Evolutionary conservation across 257 asterid species (phyloP).

Genomic region (Striga asiatica): DNA sequence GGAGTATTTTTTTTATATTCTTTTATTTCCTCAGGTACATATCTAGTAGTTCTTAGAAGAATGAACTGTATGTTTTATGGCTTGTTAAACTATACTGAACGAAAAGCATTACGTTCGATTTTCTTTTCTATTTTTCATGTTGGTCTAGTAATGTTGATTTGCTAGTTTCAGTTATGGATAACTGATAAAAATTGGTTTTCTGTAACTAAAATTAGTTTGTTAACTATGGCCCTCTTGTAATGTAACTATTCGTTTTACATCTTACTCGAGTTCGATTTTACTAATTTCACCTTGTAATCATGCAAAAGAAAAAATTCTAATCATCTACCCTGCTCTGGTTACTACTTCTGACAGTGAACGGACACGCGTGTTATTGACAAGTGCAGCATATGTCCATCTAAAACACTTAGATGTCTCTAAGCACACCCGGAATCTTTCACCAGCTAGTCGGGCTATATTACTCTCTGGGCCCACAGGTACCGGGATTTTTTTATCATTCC

Average conservation of each 20-base stretch:
- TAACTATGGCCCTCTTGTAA: too few species aligned
- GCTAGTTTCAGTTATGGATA: neutral
- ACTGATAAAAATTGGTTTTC: too few species aligned
- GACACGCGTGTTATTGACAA: slow-evolving; percentile 45
- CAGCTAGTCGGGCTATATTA: slow-evolving; percentile 81
- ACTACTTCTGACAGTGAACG: slow-evolving; percentile 47
- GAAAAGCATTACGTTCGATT: too few species aligned
- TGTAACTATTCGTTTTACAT: too few species aligned
- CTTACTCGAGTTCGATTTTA: too few species aligned
- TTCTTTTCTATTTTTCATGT: neutral
- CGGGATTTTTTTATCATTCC: neutral
- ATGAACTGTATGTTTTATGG: too few species aligned
- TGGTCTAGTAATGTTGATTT: neutral
- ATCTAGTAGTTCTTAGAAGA: too few species aligned
- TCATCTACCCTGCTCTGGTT: neutral
- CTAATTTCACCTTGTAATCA: slow-evolving; percentile 7
- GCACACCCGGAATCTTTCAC: slow-evolving; percentile 78
- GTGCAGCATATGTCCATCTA: slow-evolving; percentile 78
- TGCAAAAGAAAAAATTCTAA: slow-evolving; percentile 2
- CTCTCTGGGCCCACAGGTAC: slow-evolving; percentile 85
- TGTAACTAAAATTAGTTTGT: too few species aligned
- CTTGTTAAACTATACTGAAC: too few species aligned
- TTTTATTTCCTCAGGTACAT: too few species aligned
- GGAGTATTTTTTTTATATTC: too few species aligned
- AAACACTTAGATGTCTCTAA: slow-evolving; percentile 61